These are phyloP conservation scores for Chrysosphaeria jannelii DNA, from an alignment of 2,329 filamentous ascomycete genomes.

Conservation along the genomic window DNA sequence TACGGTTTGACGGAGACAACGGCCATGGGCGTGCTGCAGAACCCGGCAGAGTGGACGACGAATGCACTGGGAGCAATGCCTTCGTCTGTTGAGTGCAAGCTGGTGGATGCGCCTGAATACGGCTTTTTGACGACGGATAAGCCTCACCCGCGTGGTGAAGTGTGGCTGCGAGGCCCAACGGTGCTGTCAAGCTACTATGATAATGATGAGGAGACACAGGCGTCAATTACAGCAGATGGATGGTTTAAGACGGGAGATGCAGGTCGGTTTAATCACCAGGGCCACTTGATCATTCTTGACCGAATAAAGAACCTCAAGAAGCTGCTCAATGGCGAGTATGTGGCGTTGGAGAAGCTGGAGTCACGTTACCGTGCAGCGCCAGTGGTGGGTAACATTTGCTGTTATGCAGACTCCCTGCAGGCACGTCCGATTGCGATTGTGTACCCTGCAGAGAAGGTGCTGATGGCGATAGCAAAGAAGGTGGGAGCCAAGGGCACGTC, in stretches of 20 bases:
- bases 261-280: slow-evolving; percentile 43
- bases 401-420: slow-evolving; percentile 19
- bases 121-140: slow-evolving; percentile 51
- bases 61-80: slow-evolving; percentile 44
- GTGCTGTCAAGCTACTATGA: slow-evolving; percentile 48
- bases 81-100: slow-evolving; percentile 47
- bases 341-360: slow-evolving; percentile 44
- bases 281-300: slow-evolving; percentile 47
- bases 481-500: slow-evolving; percentile 18
- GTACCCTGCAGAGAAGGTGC: slow-evolving; percentile 21
- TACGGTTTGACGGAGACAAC: slow-evolving; percentile 71
- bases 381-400: slow-evolving; percentile 24
- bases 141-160: slow-evolving; percentile 53
- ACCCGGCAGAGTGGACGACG: slow-evolving; percentile 51
- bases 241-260: slow-evolving; percentile 82
- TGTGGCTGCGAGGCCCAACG: slow-evolving; percentile 54
- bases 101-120: slow-evolving; percentile 61
- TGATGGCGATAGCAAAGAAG: slow-evolving; percentile 18
- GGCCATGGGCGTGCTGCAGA: slow-evolving; percentile 45
- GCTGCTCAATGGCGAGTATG: slow-evolving; percentile 57
- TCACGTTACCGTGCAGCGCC: slow-evolving; percentile 19
- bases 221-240: slow-evolving; percentile 36
- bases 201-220: slow-evolving; percentile 45
- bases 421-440: slow-evolving; percentile 24
- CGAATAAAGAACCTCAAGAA: slow-evolving; percentile 78